These are phyloP conservation scores for Pythium sukuiense DNA, from an alignment of 352 stramenopile species.

Conservation along the genomic window DNA sequence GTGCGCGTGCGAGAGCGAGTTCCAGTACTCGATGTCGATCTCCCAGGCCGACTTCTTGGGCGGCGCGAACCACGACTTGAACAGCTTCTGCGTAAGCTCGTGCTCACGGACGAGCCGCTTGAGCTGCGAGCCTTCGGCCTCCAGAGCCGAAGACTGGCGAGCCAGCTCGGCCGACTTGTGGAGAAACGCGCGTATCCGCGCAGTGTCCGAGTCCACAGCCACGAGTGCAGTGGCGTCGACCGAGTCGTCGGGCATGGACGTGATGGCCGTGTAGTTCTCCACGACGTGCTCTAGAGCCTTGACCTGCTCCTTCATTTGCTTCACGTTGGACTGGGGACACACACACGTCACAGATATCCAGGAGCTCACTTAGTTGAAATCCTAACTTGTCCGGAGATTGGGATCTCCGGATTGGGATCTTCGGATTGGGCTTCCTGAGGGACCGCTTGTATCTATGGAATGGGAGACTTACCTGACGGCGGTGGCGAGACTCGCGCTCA, in stretches of 20 bases:
- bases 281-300: constrained; percentile 21
- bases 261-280: constrained; percentile 23
- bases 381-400: constrained; percentile 1
- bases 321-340: constrained; percentile 15
- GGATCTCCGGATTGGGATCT: neutral
- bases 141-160: constrained; percentile 14
- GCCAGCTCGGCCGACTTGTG: constrained; percentile 13
- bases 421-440: too few species aligned
- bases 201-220: constrained; percentile 13
- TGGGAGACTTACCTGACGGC: constrained; percentile 20
- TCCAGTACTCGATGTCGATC: constrained; percentile 30
- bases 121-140: constrained; percentile 23
- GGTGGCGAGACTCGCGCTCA: constrained; percentile 20
- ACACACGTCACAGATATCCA: constrained; percentile 9
- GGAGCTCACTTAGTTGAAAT: neutral
- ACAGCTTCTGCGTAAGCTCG: constrained; percentile 27
- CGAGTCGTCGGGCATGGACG: constrained; percentile 5
- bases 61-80: constrained; percentile 27
- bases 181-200: constrained; percentile 22
- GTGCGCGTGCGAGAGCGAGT: constrained; percentile 19
- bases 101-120: constrained; percentile 26
- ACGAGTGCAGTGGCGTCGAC: constrained; percentile 1
- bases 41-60: constrained; percentile 28
- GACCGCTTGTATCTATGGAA: too few species aligned
- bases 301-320: constrained; percentile 27